Evolutionary conservation across 2,329 filamentous ascomycete species (phyloP), one percentile per base, ranked within the genome.

Genomic region (Aurifilum marmelostoma): DNA sequence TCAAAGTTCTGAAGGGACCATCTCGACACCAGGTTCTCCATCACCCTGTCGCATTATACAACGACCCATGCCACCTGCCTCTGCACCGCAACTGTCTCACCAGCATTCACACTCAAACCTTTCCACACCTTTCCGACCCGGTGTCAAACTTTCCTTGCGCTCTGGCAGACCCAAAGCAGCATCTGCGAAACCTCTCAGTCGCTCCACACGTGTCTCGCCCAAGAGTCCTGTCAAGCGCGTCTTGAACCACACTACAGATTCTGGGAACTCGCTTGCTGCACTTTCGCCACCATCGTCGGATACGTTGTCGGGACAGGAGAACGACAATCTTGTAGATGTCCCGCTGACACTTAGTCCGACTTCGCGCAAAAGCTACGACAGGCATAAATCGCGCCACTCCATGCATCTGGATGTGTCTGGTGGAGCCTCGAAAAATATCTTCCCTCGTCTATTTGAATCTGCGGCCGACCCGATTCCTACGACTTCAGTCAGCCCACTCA

Each of bases 211-310:
- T 73, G 89, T 89, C 29, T 94, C 92, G 59, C 91, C 92, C 2
- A 92, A 90, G 78, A 97, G 93, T 77, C 94, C 95, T 12, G 84
- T 92, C 66, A 92, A 94, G 77, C 91, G 93, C 76, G 91, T 88
- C 60, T 84, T 97, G 69, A 91, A 85, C 76, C 85, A 90, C 75
- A 89, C 89, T 43, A 83, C 87, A 7, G 92, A 94, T 75, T 85
- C 89, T 72, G 92, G 89, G 39, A 97, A 96, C 80, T 84, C 87
- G 50, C 81, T 86, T 61, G 85, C 87, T 18, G 76, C 81, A 32
- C 83, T 84, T 50, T 80, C 84, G 21, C 79, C 83, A 16, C 82
- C 84, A 76, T 74, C 77, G 7, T 18, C 50, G 27, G 75, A 79
- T 63, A 75, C 76, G 43, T 80, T 77, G 67, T 83, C 79, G 4